Base-by-base conservation (phyloP, 1,284 basidiomycete species). In the Fereydounia khargensis region DNA sequence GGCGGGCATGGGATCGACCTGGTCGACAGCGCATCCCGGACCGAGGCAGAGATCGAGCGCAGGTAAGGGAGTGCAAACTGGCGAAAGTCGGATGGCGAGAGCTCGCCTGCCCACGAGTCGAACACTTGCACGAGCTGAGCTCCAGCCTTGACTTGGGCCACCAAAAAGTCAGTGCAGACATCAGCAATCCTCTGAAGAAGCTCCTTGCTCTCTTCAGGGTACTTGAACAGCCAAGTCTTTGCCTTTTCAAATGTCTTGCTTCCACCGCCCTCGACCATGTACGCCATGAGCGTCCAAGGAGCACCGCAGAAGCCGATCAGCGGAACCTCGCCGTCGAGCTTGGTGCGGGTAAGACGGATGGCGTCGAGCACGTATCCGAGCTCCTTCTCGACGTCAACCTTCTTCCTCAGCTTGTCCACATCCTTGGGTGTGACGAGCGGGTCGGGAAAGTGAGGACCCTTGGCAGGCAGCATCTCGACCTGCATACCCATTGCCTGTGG, bases 271-370 rank as follows among this genome's bases (percentile, higher is more conserved):
- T 75, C 73, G 19, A 75, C 66, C 73, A 75, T 75, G 49, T 75
- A 75, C 14, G 73, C 71, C 73, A 75, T 75, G 31, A 75, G 50
- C 17, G 73, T 75, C 73, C 73, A 75, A 2, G 73, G 73, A 17
- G 71, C 68, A 24, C 73, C 73, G 39, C 69, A 70, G 54, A 75
- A 74, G 18, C 73, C 73, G 33, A 75, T 75, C 41, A 75, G 53
- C n/a, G 73, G 73, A 36, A 75, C 71, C 38, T 65, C 53, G 19
- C 73, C 73, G 24, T 64, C 70, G 36, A 75, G 60, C 52, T 71
- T 66, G 33, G 51, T 51, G 14, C 68, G 53, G 2, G 71, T 74
- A 35, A 72, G 47, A 24, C 36, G 42, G 54, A 75, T 73, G 6
- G 73, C 71, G 10, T 75, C 71, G 46, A 58, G 61, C 9, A 75